Conservation (phyloP, 1,284 basidiomycete species). For the Moesziomyces antarcticus region DNA sequence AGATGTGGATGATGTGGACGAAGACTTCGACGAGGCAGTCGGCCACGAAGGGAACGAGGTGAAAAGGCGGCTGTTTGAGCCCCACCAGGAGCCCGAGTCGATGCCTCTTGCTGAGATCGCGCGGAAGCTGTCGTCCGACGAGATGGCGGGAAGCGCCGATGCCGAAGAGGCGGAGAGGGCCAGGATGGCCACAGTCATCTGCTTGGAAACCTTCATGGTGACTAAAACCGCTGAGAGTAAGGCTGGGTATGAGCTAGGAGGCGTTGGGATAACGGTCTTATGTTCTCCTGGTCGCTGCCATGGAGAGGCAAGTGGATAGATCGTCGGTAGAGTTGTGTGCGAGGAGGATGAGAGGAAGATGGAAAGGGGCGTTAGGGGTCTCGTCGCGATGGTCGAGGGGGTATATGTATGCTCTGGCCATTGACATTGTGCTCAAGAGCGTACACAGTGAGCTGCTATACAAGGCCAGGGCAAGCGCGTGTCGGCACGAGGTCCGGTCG, state of each 20-base stretch:
- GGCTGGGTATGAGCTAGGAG: no score
- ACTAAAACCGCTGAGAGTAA: no score
- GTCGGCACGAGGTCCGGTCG: no score
- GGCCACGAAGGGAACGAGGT: conserved; percentile 7
- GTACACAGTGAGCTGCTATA: no score
- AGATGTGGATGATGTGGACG: conserved; percentile 2
- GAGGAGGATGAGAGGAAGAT: neutral
- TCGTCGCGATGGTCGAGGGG: no score
- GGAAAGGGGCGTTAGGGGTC: neutral
- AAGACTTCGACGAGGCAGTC: conserved; percentile 1
- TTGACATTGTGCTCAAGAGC: no score
- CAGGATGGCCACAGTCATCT: conserved; percentile 22
- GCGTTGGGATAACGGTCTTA: no score
- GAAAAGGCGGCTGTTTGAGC: conserved; percentile 4
- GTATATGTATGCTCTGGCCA: no score
- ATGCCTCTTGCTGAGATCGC: conserved; percentile 2
- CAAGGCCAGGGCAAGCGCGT: no score
- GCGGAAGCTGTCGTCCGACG: conserved; percentile 1
- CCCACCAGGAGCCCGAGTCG: conserved; percentile 8
- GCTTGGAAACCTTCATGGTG: conserved; percentile 11
- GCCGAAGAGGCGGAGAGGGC: conserved; percentile 7
- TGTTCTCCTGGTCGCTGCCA: neutral
- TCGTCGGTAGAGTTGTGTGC: no score
- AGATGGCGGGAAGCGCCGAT: conserved; percentile 8
- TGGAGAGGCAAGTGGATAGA: no score